These are phyloP conservation scores for Mycena vitilis DNA, from an alignment of 768 basidiomycete genomes.

Conservation along the genomic window DNA sequence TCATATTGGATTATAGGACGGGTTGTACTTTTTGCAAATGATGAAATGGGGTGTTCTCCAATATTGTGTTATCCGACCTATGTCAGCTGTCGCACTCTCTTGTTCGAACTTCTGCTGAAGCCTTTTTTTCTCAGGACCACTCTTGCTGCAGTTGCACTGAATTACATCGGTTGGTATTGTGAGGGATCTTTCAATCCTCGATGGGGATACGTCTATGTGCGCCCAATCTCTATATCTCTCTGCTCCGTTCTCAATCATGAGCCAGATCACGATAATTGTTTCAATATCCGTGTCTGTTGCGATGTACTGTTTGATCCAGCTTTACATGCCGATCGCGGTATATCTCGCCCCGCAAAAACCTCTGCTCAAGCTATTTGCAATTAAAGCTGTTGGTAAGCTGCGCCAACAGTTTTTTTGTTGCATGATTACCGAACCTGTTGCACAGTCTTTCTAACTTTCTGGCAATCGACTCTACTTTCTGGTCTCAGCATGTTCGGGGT, in stretches of 20 bases:
- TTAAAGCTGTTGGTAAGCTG: constrained; percentile 76
- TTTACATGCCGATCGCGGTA: constrained; percentile 68
- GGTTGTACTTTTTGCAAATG: constrained; percentile 72
- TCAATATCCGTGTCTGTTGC: constrained; percentile 80
- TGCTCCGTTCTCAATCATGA: background rate
- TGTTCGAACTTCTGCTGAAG: background rate
- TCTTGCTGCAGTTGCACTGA: constrained; percentile 68
- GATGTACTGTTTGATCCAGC: constrained; percentile 82
- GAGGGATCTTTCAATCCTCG: constrained; percentile 74
- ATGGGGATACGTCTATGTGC: constrained; percentile 78
- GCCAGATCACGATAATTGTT: constrained; percentile 67
- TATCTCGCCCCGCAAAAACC: constrained; percentile 70
- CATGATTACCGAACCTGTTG: background rate
- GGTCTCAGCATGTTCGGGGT: constrained; percentile 67
- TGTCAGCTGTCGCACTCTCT: constrained; percentile 47
- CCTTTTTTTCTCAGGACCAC: constrained; percentile 56
- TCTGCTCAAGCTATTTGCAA: constrained; percentile 73
- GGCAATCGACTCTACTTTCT: constrained; percentile 75
- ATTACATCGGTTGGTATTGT: constrained; percentile 78
- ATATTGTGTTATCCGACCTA: constrained; percentile 74
- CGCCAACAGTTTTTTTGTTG: background rate
- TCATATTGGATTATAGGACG: constrained; percentile 27
- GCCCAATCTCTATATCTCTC: constrained; percentile 35
- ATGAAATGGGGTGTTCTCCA: constrained; percentile 85
- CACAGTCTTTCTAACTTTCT: constrained; percentile 79